Evolutionary conservation across 805 yeast species (phyloP).

Genomic region (Yamadazyma tumulicola): DNA sequence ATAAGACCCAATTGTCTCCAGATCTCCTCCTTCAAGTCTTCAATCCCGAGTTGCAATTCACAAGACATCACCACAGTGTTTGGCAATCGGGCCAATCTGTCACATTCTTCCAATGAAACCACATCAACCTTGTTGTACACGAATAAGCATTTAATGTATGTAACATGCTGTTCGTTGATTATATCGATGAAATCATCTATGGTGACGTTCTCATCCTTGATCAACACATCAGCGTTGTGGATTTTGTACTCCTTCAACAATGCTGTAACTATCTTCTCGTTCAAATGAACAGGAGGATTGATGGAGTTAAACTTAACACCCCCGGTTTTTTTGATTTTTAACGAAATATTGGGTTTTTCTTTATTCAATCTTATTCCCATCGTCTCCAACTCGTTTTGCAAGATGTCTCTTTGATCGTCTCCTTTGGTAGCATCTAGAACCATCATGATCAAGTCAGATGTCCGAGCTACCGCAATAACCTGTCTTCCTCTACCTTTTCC

Average conservation of each 20-base stretch:
- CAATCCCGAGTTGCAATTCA: slow-evolving; percentile 79
- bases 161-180: slow-evolving; percentile 81
- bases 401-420: slow-evolving; percentile 78
- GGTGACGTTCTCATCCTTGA: slow-evolving; percentile 84
- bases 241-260: slow-evolving; percentile 83
- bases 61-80: slow-evolving; percentile 93
- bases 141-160: slow-evolving; percentile 86
- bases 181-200: slow-evolving; percentile 91
- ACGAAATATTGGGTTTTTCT: slow-evolving; percentile 72
- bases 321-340: slow-evolving; percentile 80
- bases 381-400: slow-evolving; percentile 86
- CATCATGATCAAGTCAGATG: slow-evolving; percentile 90
- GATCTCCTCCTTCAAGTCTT: slow-evolving; percentile 86
- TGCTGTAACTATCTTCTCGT: slow-evolving; percentile 74
- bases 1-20: slow-evolving; percentile 84
- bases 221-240: slow-evolving; percentile 89
- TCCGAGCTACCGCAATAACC: slow-evolving; percentile 93
- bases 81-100: slow-evolving; percentile 86
- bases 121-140: slow-evolving; percentile 96
- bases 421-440: slow-evolving; percentile 95
- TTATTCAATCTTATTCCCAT: slow-evolving; percentile 91
- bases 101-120: slow-evolving; percentile 91
- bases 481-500: slow-evolving; percentile 98
- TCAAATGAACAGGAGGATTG: slow-evolving; percentile 76
- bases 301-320: slow-evolving; percentile 83